Evolutionary conservation across 352 stramenopile genomes (phyloP).

Genomic region (Phytophthora meadii): DNA sequence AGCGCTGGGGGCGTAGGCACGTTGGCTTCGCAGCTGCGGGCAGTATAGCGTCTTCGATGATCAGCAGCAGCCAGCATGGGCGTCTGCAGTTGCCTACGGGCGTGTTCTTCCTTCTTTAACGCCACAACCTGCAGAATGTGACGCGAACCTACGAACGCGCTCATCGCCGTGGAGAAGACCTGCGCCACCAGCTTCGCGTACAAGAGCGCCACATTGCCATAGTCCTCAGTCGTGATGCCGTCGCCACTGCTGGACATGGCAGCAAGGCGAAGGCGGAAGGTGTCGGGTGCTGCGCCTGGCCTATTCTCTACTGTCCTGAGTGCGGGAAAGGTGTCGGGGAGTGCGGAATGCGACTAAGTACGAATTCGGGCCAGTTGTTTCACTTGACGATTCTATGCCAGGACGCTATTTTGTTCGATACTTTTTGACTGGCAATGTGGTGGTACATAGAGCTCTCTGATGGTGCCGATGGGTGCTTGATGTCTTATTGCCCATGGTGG

Average conservation of each 20-base stretch:
- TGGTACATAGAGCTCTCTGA: no score
- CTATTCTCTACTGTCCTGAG: slow-evolving; percentile 28
- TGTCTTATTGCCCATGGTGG: no score
- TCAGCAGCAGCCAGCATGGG: slow-evolving; percentile 40
- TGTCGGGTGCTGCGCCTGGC: neutral
- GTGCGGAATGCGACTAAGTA: slow-evolving; percentile 24
- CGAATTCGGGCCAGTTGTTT: slow-evolving; percentile 42
- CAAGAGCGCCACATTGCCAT: slow-evolving; percentile 45
- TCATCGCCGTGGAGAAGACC: slow-evolving; percentile 71
- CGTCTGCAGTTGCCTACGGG: slow-evolving; percentile 38
- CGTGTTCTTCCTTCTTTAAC: slow-evolving; percentile 38
- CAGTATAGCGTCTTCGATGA: slow-evolving; percentile 14
- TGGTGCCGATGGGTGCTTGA: no score
- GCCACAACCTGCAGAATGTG: slow-evolving; percentile 66
- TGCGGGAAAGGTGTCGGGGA: slow-evolving; percentile 13
- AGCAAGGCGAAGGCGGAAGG: neutral
- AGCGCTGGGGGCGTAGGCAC: slow-evolving; percentile 20
- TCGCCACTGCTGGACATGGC: slow-evolving; percentile 32
- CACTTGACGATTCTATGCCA: slow-evolving; percentile 25
- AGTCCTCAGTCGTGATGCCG: slow-evolving; percentile 21
- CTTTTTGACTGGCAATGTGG: slow-evolving; percentile 1
- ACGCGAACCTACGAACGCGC: slow-evolving; percentile 68
- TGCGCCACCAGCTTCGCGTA: slow-evolving; percentile 74
- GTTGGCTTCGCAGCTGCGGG: slow-evolving; percentile 18
- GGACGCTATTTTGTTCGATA: neutral